Conservation (phyloP, 176 grass and related monocot species). For the Avena sativa region DNA sequence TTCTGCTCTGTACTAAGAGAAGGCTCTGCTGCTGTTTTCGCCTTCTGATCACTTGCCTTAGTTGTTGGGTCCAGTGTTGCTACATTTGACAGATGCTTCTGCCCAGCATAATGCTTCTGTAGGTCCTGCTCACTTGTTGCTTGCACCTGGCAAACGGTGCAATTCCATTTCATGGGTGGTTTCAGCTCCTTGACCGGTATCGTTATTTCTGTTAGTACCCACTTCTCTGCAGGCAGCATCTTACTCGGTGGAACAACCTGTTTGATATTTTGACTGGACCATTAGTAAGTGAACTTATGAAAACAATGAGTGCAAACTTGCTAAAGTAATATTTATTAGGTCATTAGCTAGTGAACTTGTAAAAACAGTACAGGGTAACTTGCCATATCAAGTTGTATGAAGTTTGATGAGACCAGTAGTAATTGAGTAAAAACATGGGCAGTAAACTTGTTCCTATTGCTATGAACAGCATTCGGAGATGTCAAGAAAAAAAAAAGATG, state of each 20-base stretch:
- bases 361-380: background rate
- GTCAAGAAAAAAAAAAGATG: background rate
- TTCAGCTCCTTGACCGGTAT: slow-evolving; percentile 20
- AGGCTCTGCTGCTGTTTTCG: background rate
- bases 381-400: background rate
- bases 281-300: background rate
- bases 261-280: background rate
- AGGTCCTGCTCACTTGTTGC: slow-evolving; percentile 34
- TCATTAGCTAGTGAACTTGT: background rate
- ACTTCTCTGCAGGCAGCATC: background rate
- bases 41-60: background rate
- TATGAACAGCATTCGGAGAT: background rate
- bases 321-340: background rate
- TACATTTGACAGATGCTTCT: slow-evolving; percentile 36
- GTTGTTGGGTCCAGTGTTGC: slow-evolving; percentile 1
- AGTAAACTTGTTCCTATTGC: background rate
- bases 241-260: background rate
- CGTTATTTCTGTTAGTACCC: slow-evolving; percentile 22
- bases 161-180: background rate
- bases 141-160: slow-evolving; percentile 28
- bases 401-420: background rate
- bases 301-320: background rate
- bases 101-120: slow-evolving; percentile 31
- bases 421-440: background rate
- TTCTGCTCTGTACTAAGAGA: background rate